Evolutionary conservation across 2,329 filamentous ascomycete genomes (phyloP).

Genomic region (Aspergillus quadricinctus): DNA sequence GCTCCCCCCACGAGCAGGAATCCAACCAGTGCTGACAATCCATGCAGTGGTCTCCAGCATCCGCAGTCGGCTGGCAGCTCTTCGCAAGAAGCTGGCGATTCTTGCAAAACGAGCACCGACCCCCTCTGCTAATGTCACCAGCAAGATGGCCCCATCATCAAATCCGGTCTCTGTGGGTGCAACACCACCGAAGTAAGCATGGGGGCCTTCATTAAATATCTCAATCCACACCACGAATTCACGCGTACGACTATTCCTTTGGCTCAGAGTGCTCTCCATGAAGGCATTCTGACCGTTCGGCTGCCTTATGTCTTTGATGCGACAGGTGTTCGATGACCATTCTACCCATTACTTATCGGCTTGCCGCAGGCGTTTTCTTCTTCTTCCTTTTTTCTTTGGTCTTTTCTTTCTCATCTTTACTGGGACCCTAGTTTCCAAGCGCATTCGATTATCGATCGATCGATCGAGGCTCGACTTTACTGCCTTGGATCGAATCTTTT

Average conservation of each 20-base stretch:
- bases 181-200: slow-evolving; percentile 30
- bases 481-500: background rate
- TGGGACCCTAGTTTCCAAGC: background rate
- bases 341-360: background rate
- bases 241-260: background rate
- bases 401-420: slow-evolving; percentile 3
- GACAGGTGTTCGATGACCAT: background rate
- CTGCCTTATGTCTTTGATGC: background rate
- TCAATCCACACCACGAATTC: slow-evolving; percentile 2
- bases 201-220: background rate
- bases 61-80: slow-evolving; percentile 42
- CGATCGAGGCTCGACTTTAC: background rate
- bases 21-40: slow-evolving; percentile 18
- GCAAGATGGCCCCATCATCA: slow-evolving; percentile 27
- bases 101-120: slow-evolving; percentile 45
- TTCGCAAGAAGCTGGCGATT: slow-evolving; percentile 48
- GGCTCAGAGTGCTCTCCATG: slow-evolving; percentile 1
- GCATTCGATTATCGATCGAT: background rate
- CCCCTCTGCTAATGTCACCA: slow-evolving; percentile 26
- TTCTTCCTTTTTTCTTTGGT: slow-evolving; percentile 3
- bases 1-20: background rate
- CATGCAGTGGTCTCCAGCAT: slow-evolving; percentile 46
- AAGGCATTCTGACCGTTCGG: background rate
- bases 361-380: slow-evolving; percentile 3
- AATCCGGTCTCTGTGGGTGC: slow-evolving; percentile 27